A percentile compares a stretch with the other conserved stretches of the same genome.
Evolutionary conservation across 352 stramenopile species (phyloP).

Genomic region (Phytophthora macrochlamydospora): DNA sequence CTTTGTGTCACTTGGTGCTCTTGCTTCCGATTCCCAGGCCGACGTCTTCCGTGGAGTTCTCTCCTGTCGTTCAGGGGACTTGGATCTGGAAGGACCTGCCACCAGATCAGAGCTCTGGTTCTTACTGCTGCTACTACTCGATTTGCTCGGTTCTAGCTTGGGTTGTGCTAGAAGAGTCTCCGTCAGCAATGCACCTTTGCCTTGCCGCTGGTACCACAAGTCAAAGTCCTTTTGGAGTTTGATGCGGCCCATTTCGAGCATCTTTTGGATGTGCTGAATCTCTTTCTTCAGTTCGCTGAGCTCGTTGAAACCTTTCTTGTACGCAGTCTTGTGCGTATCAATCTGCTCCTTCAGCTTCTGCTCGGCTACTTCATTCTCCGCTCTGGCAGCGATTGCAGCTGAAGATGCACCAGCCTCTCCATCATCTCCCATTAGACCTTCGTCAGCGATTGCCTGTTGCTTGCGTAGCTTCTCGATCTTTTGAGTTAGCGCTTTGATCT

Average conservation of each 20-base stretch:
- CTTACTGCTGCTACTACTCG: neutral
- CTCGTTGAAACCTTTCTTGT: constrained; percentile 92
- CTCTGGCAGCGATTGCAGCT: constrained; percentile 3
- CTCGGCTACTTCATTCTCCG: constrained; percentile 43
- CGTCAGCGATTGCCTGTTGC: constrained; percentile 61
- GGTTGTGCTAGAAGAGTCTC: constrained; percentile 55
- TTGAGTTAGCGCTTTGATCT: constrained; percentile 72
- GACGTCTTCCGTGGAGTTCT: constrained; percentile 9
- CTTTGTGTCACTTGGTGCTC: constrained; percentile 6
- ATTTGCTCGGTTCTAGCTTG: constrained; percentile 25
- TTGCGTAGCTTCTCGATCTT: constrained; percentile 78
- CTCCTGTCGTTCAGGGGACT: constrained; percentile 34
- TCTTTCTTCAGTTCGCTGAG: constrained; percentile 93
- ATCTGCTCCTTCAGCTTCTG: constrained; percentile 86
- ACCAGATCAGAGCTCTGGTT: constrained; percentile 5
- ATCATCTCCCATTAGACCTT: constrained; percentile 41
- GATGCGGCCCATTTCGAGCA: constrained; percentile 91
- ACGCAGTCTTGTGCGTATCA: constrained; percentile 85
- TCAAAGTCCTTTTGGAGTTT: constrained; percentile 95
- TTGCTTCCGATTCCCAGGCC: constrained; percentile 13
- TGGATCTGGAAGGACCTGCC: constrained; percentile 21
- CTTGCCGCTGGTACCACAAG: constrained; percentile 88
- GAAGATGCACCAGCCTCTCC: constrained; percentile 19
- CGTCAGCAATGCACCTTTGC: constrained; percentile 57
- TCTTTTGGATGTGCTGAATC: constrained; percentile 94